These are phyloP conservation scores for Globisporangium okanoganense DNA, from an alignment of 352 stramenopile genomes.

Conservation along the genomic window DNA sequence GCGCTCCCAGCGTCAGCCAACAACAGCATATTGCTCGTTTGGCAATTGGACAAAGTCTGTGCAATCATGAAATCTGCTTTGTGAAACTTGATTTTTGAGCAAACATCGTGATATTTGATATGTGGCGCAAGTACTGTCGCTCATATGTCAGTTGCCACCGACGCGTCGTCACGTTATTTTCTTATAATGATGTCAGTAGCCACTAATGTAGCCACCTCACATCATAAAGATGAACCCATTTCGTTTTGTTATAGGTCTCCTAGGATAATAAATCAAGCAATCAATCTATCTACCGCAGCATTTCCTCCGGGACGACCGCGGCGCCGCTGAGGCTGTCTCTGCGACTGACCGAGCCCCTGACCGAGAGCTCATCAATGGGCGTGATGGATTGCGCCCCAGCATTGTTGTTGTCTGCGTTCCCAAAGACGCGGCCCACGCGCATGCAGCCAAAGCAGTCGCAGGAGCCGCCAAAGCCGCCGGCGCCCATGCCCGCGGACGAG, in stretches of 20 bases:
- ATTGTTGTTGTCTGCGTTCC: not conserved
- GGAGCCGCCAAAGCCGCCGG: constrained; percentile 29
- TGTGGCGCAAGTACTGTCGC: too few relatives aligned
- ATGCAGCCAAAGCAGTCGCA: constrained; percentile 44
- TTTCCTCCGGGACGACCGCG: constrained; percentile 12
- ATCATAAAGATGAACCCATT: not conserved
- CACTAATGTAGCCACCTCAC: not conserved
- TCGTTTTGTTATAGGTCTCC: not conserved
- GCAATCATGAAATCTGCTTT: too few relatives aligned
- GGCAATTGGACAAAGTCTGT: not conserved
- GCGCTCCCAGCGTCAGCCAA: not conserved
- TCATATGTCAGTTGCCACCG: too few relatives aligned
- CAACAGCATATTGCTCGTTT: not conserved
- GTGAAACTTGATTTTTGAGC: not conserved
- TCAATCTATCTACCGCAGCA: constrained; percentile 4
- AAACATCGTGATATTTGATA: too few relatives aligned
- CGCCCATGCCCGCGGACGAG: constrained; percentile 26
- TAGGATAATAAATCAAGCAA: not conserved
- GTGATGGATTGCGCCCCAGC: not conserved
- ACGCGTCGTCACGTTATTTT: too few relatives aligned
- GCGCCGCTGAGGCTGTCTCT: constrained; percentile 10
- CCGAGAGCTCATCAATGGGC: not conserved
- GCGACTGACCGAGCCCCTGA: not conserved
- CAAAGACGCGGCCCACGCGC: constrained; percentile 9
- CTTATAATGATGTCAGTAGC: not conserved